Evolutionary conservation across 2,329 filamentous ascomycete genomes (phyloP).

Genomic region (Calonectria pseudoreteaudii): DNA sequence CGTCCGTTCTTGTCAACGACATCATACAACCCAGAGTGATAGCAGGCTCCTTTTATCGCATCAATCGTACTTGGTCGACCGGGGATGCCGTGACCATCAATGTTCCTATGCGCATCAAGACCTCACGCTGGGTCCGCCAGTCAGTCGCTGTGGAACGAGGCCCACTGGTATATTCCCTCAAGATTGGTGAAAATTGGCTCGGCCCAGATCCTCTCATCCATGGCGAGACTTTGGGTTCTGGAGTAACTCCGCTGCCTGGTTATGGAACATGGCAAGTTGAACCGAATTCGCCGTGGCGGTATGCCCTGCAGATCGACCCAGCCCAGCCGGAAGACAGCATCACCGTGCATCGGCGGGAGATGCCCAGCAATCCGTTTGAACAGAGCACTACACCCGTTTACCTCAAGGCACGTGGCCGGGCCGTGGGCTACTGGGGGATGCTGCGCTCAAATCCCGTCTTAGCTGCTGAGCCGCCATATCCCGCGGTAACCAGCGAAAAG

Average conservation of each 20-base stretch:
- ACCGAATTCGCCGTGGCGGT: background rate
- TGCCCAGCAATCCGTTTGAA: background rate
- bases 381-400: background rate
- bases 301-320: background rate
- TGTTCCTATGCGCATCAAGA: background rate
- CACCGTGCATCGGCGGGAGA: background rate
- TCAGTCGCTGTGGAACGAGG: slow-evolving; percentile 1
- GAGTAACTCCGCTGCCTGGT: background rate
- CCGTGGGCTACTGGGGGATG: background rate
- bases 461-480: background rate
- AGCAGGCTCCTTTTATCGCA: background rate
- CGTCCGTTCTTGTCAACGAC: background rate
- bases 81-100: background rate
- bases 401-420: background rate
- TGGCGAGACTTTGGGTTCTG: background rate
- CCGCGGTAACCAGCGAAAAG: background rate
- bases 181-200: background rate
- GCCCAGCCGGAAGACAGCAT: background rate
- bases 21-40: background rate
- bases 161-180: background rate
- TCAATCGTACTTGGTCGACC: background rate
- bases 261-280: slow-evolving; percentile 6
- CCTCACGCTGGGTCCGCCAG: slow-evolving; percentile 3
- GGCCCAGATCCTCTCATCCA: background rate
- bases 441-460: background rate